Base-by-base conservation (phyloP, 352 stramenopile genomes). In the Phytophthora multivora region DNA sequence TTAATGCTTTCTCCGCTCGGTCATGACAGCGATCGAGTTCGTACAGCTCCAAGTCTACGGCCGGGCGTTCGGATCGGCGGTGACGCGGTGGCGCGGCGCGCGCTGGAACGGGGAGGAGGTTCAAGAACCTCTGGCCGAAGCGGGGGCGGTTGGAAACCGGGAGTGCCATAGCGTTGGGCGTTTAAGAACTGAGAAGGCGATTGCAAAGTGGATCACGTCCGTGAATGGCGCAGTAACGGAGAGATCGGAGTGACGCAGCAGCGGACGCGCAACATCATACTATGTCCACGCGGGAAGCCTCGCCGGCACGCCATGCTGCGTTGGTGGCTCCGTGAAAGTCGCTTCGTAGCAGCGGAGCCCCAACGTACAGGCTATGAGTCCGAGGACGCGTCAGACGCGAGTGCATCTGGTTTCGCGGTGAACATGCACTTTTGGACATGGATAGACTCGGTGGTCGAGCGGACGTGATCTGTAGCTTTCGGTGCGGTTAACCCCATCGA, bases 11-110 rank as follows among this genome's bases (percentile, higher is more conserved):
- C 18, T 77, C 62, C 7, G 68, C 69, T 10, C 42, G 39, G 10
- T 62, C 40, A 39, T 73, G 64, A 54, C 61, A 77, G 12, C 36
- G 56, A 36, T 59, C 42, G 7, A 80, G 68, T 23, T 68, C 56
- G 13, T 26, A 41, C 10, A 49, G 19, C 7, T 42, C 48, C 35
- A 61, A 40, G 2, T n/a, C 26, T 18, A 55, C 35, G 5, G 26
- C 13, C 10, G 30, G 28, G 5, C 47, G 26, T 19, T 46, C 25
- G 13, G 25, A 18, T 31, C 26, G 46, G 21, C 40, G 56, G 39
- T 19, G 36, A 10, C 40, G 40, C 40, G 26, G 40, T 31, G 40
- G 9, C 42, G 25, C 47, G 23, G 49, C 39, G 15, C 35, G 31
- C 8, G 7, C 33, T 21, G 47, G 47, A 15, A 30, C 36, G 18